phyloP scores from a whole-genome alignment of 352 stramenopile genomes.

The Globisporangium cystogenes region DNA sequence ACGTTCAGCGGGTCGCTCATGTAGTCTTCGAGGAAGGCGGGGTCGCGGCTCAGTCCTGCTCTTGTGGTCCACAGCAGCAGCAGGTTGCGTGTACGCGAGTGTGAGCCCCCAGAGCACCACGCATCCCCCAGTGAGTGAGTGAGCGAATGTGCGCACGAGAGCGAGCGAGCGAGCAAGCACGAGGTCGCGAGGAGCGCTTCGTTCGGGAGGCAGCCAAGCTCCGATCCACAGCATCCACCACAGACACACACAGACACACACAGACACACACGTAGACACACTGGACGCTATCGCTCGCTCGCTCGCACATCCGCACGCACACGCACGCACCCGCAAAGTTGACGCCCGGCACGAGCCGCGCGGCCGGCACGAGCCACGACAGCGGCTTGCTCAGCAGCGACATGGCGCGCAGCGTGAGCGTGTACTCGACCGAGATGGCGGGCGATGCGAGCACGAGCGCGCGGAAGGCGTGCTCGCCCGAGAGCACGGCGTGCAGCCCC shows the following conservation, averaged over 20 bases:
- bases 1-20: conserved; percentile 47
- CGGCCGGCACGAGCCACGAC: conserved; percentile 32
- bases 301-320: background rate
- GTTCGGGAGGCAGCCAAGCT: too few species aligned
- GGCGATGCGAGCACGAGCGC: conserved; percentile 49
- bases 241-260: too few species aligned
- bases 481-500: conserved; percentile 51
- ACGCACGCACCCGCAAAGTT: conserved; percentile 34
- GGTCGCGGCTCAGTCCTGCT: conserved; percentile 25
- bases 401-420: conserved; percentile 35
- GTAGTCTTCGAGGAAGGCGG: conserved; percentile 44
- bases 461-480: conserved; percentile 31
- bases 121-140: too few species aligned
- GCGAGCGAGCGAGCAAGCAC: background rate
- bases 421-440: conserved; percentile 57
- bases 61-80: too few species aligned
- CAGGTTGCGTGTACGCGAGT: too few species aligned
- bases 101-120: too few species aligned
- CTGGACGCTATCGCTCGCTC: too few species aligned
- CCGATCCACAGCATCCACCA: too few species aligned
- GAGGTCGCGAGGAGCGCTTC: too few species aligned
- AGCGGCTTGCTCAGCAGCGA: conserved; percentile 32
- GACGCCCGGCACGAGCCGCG: conserved; percentile 44
- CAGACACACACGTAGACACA: too few species aligned
- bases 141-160: background rate